phyloP scores from a whole-genome alignment of 2,329 filamentous ascomycete genomes.

The Aspergillus spinulosporus region DNA sequence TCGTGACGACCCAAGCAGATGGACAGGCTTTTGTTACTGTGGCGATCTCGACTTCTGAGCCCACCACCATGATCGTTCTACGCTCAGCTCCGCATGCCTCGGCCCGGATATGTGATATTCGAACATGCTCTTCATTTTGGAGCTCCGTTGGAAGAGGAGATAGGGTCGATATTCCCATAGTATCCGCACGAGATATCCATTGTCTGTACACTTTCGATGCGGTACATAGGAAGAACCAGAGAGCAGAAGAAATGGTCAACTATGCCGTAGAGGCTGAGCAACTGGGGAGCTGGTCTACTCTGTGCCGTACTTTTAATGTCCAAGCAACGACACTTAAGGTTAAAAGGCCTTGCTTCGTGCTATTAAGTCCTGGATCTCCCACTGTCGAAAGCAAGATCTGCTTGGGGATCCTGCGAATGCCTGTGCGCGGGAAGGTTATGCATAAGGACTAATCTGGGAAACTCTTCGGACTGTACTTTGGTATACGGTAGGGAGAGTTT shows the following conservation, averaged over 20 bases:
- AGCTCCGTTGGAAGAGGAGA: background rate
- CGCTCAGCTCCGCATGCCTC: constrained; percentile 15
- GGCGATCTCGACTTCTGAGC: constrained; percentile 22
- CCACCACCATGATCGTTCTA: constrained; percentile 14
- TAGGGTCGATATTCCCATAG: background rate
- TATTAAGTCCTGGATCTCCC: constrained; percentile 24
- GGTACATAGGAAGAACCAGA: background rate
- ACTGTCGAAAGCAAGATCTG: constrained; percentile 24
- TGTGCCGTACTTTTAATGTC: constrained; percentile 15
- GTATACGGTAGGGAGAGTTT: background rate
- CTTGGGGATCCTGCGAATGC: constrained; percentile 18
- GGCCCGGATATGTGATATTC: background rate
- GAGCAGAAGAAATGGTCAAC: background rate
- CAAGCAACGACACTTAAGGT: background rate
- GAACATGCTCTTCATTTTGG: constrained; percentile 1
- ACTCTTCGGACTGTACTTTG: constrained; percentile 19
- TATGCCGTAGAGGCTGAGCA: background rate
- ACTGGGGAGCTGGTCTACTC: constrained; percentile 25
- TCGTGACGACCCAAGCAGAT: constrained; percentile 10
- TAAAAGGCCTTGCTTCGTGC: constrained; percentile 36
- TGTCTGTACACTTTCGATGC: background rate
- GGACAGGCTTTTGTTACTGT: constrained; percentile 19
- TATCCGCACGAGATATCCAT: background rate
- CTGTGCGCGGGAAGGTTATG: constrained; percentile 26
- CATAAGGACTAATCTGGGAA: constrained; percentile 16